These are phyloP conservation scores for Phlebiopsis flavidoalba DNA, from an alignment of 768 basidiomycete genomes.

Conservation along the genomic window DNA sequence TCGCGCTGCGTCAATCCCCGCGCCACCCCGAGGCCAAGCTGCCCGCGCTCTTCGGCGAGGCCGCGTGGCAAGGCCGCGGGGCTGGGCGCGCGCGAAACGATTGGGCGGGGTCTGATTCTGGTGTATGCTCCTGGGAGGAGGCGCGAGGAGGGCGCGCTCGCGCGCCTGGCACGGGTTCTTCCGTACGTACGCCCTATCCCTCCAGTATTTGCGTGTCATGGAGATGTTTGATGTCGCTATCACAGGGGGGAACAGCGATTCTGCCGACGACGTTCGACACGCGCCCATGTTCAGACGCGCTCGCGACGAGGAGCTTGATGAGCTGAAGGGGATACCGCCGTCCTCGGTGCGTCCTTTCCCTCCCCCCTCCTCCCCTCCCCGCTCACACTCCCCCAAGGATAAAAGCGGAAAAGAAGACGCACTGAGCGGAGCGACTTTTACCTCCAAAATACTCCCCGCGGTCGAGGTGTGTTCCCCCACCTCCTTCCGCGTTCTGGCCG, in stretches of 20 bases:
- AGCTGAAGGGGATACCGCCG: conserved; percentile 80
- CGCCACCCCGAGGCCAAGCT: conserved; percentile 72
- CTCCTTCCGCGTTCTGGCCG: background rate
- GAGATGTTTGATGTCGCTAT: too few species aligned
- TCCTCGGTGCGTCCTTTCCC: conserved; percentile 58
- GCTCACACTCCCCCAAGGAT: conserved; percentile 37
- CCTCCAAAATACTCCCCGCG: conserved; percentile 60
- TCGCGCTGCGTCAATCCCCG: conserved; percentile 79
- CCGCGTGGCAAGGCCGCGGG: conserved; percentile 57
- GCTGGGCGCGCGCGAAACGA: conserved; percentile 65
- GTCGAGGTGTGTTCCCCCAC: conserved; percentile 47
- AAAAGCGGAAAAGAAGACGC: conserved; percentile 86
- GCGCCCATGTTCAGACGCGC: conserved; percentile 91
- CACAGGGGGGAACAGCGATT: too few species aligned
- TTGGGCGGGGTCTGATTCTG: conserved; percentile 88
- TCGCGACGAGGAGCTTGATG: conserved; percentile 49
- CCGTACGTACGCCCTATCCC: conserved; percentile 35
- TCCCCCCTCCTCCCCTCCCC: background rate
- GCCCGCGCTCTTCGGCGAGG: conserved; percentile 49
- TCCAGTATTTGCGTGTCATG: background rate
- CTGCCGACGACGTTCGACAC: conserved; percentile 77
- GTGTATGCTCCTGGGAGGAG: conserved; percentile 95
- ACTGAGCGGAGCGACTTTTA: conserved; percentile 61
- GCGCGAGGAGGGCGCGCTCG: conserved; percentile 43
- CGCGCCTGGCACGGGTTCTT: conserved; percentile 76